Evolutionary conservation across 306 rosid species (phyloP), one percentile per base, ranked within the genome.

Genomic region (Elaeagnus macrophylla): DNA sequence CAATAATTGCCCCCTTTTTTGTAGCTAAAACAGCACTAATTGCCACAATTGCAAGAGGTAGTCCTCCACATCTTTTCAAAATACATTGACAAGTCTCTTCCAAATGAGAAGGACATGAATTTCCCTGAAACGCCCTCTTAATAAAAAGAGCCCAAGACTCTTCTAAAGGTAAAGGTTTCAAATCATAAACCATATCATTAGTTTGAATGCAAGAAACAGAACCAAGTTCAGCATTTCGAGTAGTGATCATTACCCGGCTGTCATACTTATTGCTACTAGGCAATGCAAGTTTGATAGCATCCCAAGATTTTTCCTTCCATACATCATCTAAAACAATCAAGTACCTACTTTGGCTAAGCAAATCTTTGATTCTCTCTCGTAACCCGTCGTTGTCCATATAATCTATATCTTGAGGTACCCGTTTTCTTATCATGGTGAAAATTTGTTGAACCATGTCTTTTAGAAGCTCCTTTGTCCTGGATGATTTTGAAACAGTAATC

Each of bases 11-110:
- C 64, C 48, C 49, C 65, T 74, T 81, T 58, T 81, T 81, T 1
- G 73, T 65, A 32, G 85, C 83, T 59, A 78, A 68, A 60, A 72
- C 61, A 11, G 78, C 79, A 62, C 80, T 60, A 16, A 81, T 48
- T 17, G 88, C 88, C 15, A 76, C 81, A 54, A 79, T 76, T 46
- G 88, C 94, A 63, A 79, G 88, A 9, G 94, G 94, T 16, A 84
- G 72, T 35, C 94, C 88, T 51, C 63, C 79, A 9, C 94, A 84
- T 52, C 61, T 81, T 67, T 52, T 61, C 36, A 81, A 50, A 37
- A 74, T 64, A 37, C 19, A 3, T 32, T 37, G 64, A 46, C 79
- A 76, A 5, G 49, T 69, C 3, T 56, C 64, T 52, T 60, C 63
- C 67, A 81, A 71, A 56, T 60, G 47, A 2, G 73, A 53, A 51